Conservation (phyloP, 345 rosid genomes). For the Murraya koenigii region DNA sequence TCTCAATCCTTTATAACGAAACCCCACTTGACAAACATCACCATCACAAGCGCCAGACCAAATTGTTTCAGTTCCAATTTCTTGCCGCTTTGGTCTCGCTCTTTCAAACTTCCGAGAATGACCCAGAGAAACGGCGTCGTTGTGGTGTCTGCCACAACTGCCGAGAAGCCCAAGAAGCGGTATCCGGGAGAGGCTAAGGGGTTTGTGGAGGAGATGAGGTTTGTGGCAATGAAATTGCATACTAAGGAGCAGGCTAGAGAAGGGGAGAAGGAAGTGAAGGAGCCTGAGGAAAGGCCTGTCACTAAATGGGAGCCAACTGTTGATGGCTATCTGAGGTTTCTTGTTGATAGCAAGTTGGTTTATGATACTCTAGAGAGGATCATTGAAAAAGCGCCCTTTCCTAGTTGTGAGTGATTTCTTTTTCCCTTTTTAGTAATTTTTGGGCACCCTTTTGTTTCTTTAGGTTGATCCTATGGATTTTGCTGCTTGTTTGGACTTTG, state of each 20-base stretch:
- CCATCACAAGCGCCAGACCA: conserved; percentile 5
- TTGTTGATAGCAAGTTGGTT: conserved; percentile 90
- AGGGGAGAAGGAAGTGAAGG: conserved; percentile 75
- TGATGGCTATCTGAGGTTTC: conserved; percentile 81
- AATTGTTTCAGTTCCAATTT: conserved; percentile 31
- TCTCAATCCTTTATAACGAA: conserved; percentile 41
- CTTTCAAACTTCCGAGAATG: conserved; percentile 27
- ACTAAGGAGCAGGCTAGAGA: conserved; percentile 85
- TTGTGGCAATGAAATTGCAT: conserved; percentile 91
- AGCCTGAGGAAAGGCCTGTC: conserved; percentile 65
- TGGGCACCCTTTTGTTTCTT: neutral
- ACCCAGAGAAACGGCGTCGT: conserved; percentile 30
- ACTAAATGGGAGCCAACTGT: conserved; percentile 76
- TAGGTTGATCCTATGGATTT: neutral
- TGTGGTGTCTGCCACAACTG: conserved; percentile 51
- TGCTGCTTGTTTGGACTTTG: neutral
- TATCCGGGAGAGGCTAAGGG: conserved; percentile 92
- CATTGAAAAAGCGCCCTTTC: conserved; percentile 54
- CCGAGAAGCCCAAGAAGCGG: conserved; percentile 70
- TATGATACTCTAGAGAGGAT: conserved; percentile 84
- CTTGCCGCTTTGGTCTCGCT: conserved; percentile 13
- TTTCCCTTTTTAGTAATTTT: neutral
- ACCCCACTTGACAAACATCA: conserved; percentile 25
- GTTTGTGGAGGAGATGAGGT: conserved; percentile 99
- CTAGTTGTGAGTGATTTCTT: conserved; percentile 60